phyloP scores from a whole-genome alignment of 1,284 basidiomycete species.

The Coriolopsis trogii region DNA sequence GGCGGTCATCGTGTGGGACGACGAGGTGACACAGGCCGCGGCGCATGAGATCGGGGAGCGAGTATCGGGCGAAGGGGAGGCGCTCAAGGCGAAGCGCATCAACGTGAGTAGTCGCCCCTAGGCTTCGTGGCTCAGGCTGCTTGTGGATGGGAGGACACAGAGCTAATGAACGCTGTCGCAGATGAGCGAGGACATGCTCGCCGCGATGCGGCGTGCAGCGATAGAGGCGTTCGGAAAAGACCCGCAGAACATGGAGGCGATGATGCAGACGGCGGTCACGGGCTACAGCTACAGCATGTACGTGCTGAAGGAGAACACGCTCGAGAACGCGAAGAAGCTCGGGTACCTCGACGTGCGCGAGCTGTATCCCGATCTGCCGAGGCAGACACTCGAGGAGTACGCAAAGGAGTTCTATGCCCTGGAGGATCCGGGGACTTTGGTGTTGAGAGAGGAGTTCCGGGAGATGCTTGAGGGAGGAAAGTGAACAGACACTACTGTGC shows the following conservation, averaged over 20 bases:
- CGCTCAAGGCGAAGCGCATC: conserved; percentile 7
- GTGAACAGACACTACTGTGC: too few species aligned
- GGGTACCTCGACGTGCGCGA: conserved; percentile 28
- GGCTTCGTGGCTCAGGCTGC: background rate
- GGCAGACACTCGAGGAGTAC: conserved; percentile 21
- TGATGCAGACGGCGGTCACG: too few species aligned
- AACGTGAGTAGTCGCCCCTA: conserved; percentile 3
- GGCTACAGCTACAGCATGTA: conserved; percentile 25
- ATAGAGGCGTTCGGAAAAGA: too few species aligned
- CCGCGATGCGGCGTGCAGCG: too few species aligned
- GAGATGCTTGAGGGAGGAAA: too few species aligned
- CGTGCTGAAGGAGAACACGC: conserved; percentile 20
- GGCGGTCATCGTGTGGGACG: conserved; percentile 33
- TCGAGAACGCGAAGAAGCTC: conserved; percentile 25
- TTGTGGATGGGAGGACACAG: too few species aligned
- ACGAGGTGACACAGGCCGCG: conserved; percentile 25
- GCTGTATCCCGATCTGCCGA: conserved; percentile 28
- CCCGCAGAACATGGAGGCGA: too few species aligned
- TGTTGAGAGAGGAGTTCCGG: too few species aligned
- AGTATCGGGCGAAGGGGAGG: conserved; percentile 18
- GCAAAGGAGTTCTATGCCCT: conserved; percentile 21
- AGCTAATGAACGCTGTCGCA: background rate
- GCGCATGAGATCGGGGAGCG: conserved; percentile 19
- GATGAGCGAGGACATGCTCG: too few species aligned
- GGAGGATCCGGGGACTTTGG: background rate